Evolutionary conservation across 1,139 yeast species (phyloP), one percentile per base, ranked within the genome.

Genomic region (Taiozyma sp.): DNA sequence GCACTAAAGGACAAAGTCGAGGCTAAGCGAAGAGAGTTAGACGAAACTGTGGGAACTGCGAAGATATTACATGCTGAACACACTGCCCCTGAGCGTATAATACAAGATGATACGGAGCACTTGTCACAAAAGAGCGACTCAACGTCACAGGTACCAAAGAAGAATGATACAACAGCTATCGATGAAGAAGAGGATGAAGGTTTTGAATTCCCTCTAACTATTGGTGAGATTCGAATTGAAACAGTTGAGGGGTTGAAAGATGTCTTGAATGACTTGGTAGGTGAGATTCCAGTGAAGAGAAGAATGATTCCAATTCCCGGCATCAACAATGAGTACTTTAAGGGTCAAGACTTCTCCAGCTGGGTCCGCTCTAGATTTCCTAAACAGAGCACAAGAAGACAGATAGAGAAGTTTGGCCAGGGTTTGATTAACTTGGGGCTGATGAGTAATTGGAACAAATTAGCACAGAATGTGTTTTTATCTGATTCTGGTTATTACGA

Each of bases 261-360:
- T 3, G 48, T 62, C 16, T 41, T 66, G 13, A n/a, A 40, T 4
- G 43, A 48, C 7, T 47, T 67, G 45, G 54, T 57, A 19, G 47
- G 49, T 2, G 58, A 55, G 8, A 52, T 64, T 8, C 61, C 61
- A 3, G 19, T 52, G 10, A 59, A 59, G 32, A 62, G 58, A 45
- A 56, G 64, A 46, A 26, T 62, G 46, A 58, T 62, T 16, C 61
- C 67, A 9, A 46, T 62, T 6, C 63, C 67, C 2, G 62, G 63
- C 22, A 54, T 62, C 16, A 56, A 61, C 29, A 62, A 62, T 50
- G 60, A 58, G 16, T 58, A 57, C 45, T 57, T 57, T 44, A 45
- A 54, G 3, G 53, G 61, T 30, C 59, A 57, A 37, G 51, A 46
- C 42, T 53, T 59, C 37, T 44, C 51, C 7, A 28, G 46, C 10